These are phyloP conservation scores for Beauveria asiatica DNA, from an alignment of 2,329 filamentous ascomycete genomes.

Conservation along the genomic window DNA sequence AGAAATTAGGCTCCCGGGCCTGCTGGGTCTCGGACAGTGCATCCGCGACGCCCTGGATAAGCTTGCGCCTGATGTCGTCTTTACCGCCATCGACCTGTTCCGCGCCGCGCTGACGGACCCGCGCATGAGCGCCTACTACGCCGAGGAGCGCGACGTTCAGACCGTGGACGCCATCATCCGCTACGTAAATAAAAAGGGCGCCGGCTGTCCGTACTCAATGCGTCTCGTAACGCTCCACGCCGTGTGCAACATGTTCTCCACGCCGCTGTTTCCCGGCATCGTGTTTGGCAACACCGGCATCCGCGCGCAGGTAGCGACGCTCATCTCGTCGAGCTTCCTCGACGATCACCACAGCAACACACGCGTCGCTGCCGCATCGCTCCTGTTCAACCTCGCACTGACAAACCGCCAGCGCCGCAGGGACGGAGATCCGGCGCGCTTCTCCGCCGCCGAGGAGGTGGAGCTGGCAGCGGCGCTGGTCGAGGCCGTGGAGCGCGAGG, in stretches of 20 bases:
- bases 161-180: constrained; percentile 56
- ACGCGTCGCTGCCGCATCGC: constrained; percentile 70
- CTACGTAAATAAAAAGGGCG: constrained; percentile 43
- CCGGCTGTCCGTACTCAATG: constrained; percentile 66
- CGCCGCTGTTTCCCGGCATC: constrained; percentile 59
- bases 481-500: constrained; percentile 58
- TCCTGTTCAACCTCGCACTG: constrained; percentile 74
- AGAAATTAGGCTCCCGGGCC: constrained; percentile 61
- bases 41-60: constrained; percentile 45
- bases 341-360: constrained; percentile 67
- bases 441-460: constrained; percentile 65
- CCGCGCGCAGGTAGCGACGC: constrained; percentile 51
- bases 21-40: constrained; percentile 55
- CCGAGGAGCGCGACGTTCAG: constrained; percentile 59
- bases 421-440: constrained; percentile 44
- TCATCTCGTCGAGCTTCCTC: constrained; percentile 71
- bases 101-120: constrained; percentile 69
- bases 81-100: constrained; percentile 79
- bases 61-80: constrained; percentile 58
- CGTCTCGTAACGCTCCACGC: constrained; percentile 78
- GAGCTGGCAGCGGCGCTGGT: constrained; percentile 75
- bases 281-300: constrained; percentile 46
- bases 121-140: constrained; percentile 72
- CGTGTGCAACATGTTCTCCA: constrained; percentile 76
- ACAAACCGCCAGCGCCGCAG: constrained; percentile 59